These are phyloP conservation scores for Digitaria exilis DNA, from an alignment of 202 grass and related monocot genomes.

Conservation along the genomic window DNA sequence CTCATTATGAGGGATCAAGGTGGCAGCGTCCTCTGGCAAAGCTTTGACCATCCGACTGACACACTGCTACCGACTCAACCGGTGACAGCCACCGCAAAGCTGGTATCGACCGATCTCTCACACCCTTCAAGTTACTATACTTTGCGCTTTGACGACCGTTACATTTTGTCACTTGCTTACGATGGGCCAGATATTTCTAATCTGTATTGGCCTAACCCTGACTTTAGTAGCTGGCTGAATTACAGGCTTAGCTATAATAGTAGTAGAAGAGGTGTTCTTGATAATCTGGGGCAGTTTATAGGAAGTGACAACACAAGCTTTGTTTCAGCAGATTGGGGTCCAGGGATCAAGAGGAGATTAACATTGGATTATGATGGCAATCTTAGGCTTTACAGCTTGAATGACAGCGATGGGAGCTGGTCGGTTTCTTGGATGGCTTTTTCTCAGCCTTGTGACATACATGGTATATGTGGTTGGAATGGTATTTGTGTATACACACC, in stretches of 20 bases:
- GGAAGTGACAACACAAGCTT: slow-evolving; percentile 49
- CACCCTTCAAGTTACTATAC: slow-evolving; percentile 39
- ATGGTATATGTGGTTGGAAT: slow-evolving; percentile 56
- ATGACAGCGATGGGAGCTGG: slow-evolving; percentile 39
- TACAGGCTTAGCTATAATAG: slow-evolving; percentile 39
- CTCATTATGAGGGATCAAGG: slow-evolving; percentile 39
- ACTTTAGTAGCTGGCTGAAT: slow-evolving; percentile 38
- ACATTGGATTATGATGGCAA: slow-evolving; percentile 61
- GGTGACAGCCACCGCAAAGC: slow-evolving; percentile 31
- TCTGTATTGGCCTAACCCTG: slow-evolving; percentile 60
- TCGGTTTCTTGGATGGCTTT: slow-evolving; percentile 52
- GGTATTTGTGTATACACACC: slow-evolving; percentile 47
- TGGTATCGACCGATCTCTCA: slow-evolving; percentile 37
- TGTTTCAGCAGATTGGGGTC: slow-evolving; percentile 42
- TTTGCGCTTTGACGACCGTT: slow-evolving; percentile 43
- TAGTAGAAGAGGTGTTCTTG: slow-evolving; percentile 34
- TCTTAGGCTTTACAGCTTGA: slow-evolving; percentile 66
- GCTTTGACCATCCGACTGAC: slow-evolving; percentile 59
- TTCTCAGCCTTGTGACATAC: slow-evolving; percentile 45
- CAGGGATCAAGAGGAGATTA: slow-evolving; percentile 45
- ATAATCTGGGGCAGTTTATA: slow-evolving; percentile 34
- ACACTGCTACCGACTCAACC: slow-evolving; percentile 57
- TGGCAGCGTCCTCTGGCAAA: slow-evolving; percentile 51
- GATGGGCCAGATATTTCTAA: slow-evolving; percentile 35
- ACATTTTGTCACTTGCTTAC: slow-evolving; percentile 51